Conservation (phyloP, 2,329 filamentous ascomycete genomes). For the Magnaporthales sp. region DNA sequence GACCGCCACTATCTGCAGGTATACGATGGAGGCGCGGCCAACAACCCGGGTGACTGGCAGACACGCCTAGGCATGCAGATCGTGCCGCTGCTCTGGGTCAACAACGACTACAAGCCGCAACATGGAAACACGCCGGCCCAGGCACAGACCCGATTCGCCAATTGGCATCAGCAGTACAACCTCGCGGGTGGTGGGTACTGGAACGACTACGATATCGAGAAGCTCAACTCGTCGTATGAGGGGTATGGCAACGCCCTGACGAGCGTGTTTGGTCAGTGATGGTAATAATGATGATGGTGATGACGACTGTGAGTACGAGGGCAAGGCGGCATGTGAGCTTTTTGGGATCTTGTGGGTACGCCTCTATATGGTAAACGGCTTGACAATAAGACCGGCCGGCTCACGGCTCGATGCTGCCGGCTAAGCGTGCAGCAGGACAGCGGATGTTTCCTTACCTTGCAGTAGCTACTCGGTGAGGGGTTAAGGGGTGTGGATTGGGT, state of each 20-base stretch:
- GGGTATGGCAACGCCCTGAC: constrained; percentile 20
- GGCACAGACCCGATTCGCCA: constrained; percentile 23
- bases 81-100: constrained; percentile 34
- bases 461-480: background rate
- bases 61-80: constrained; percentile 27
- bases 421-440: background rate
- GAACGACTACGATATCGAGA: constrained; percentile 38
- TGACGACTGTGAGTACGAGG: background rate
- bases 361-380: background rate
- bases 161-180: constrained; percentile 20
- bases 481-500: background rate
- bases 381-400: background rate
- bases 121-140: constrained; percentile 27
- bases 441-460: background rate
- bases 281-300: background rate
- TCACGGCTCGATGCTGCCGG: background rate
- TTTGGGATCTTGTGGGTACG: background rate
- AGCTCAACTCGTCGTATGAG: constrained; percentile 28
- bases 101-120: constrained; percentile 34
- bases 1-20: constrained; percentile 34
- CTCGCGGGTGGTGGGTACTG: constrained; percentile 33
- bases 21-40: constrained; percentile 33
- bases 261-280: constrained; percentile 11
- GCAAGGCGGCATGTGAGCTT: background rate
- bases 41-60: constrained; percentile 30